A percentile compares a stretch with the other conserved stretches of the same genome.
phyloP scores from a whole-genome alignment of 495 filamentous ascomycete genomes.

The Podospora bellae-mahoneyi region DNA sequence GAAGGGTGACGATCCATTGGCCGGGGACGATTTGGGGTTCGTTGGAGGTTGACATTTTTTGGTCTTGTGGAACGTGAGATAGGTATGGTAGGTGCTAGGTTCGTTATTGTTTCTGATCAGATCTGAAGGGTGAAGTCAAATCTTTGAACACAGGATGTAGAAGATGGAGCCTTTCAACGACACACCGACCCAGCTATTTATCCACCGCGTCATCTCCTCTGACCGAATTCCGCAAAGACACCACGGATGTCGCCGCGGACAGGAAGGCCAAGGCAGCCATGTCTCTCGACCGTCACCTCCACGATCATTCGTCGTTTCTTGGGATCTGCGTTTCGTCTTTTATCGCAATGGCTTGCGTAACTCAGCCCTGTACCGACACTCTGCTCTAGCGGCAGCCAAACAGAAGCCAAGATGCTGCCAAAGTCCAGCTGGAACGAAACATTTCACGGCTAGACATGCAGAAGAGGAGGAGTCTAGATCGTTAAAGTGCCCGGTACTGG shows the following conservation, averaged over 20 bases:
- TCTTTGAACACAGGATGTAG: no score
- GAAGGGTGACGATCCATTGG: slow-evolving; percentile 11
- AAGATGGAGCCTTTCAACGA: not conserved
- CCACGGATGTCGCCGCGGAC: not conserved
- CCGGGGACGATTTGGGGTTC: not conserved
- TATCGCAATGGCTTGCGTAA: not conserved
- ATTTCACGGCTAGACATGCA: not conserved
- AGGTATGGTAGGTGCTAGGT: not conserved
- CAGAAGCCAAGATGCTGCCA: not conserved
- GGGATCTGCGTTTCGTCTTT: not conserved
- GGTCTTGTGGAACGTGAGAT: no score
- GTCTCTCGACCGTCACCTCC: not conserved
- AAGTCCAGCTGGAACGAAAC: not conserved
- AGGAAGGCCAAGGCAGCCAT: not conserved
- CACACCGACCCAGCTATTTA: not conserved
- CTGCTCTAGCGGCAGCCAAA: not conserved
- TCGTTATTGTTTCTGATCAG: not conserved
- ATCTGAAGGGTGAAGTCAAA: no score
- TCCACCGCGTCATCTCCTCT: not conserved
- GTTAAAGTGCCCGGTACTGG: not conserved
- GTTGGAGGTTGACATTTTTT: not conserved
- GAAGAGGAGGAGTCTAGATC: not conserved
- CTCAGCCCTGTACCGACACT: not conserved
- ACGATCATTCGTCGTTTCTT: not conserved
- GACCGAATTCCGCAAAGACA: not conserved